These are phyloP conservation scores for Thalassiosira profunda DNA, from an alignment of 108 stramenopile species.

Conservation along the genomic window DNA sequence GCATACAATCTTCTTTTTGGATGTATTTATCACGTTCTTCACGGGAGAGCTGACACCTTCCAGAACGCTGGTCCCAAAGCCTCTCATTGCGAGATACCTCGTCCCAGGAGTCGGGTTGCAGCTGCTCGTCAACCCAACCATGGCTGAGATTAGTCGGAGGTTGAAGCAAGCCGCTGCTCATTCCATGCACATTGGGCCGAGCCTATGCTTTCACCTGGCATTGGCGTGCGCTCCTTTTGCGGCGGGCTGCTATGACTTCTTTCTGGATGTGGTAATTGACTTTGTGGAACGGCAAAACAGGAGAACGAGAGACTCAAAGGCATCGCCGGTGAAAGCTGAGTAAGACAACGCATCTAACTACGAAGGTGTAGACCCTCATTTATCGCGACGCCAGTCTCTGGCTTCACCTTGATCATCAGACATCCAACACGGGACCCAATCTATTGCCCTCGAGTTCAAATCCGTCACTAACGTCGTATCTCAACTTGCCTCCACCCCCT, in stretches of 20 bases:
- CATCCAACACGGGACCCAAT: too few relatives aligned
- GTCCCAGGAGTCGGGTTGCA: conserved; percentile 76
- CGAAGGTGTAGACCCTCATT: too few relatives aligned
- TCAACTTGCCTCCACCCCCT: too few relatives aligned
- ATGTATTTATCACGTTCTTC: conserved; percentile 86
- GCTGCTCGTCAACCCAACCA: conserved; percentile 75
- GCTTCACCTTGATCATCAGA: too few relatives aligned
- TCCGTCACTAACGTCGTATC: too few relatives aligned
- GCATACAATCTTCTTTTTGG: conserved; percentile 59
- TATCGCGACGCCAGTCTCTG: too few relatives aligned
- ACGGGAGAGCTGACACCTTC: conserved; percentile 69
- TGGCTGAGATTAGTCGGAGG: conserved; percentile 43
- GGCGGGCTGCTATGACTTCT: conserved; percentile 44
- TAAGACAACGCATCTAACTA: too few relatives aligned
- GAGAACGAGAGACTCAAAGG: not conserved
- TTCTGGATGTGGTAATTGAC: conserved; percentile 43
- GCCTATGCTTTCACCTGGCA: conserved; percentile 35
- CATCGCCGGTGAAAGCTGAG: too few relatives aligned
- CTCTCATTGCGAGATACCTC: conserved; percentile 73
- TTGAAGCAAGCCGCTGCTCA: conserved; percentile 6
- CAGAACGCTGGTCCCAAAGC: conserved; percentile 64
- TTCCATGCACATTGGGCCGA: conserved; percentile 52
- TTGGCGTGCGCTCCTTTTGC: conserved; percentile 17
- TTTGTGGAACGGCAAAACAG: conserved; percentile 32
- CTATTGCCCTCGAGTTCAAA: too few relatives aligned